Evolutionary conservation across 2,329 filamentous ascomycete genomes (phyloP), one percentile per base, ranked within the genome.

Genomic region (Grosmannia clavigera): DNA sequence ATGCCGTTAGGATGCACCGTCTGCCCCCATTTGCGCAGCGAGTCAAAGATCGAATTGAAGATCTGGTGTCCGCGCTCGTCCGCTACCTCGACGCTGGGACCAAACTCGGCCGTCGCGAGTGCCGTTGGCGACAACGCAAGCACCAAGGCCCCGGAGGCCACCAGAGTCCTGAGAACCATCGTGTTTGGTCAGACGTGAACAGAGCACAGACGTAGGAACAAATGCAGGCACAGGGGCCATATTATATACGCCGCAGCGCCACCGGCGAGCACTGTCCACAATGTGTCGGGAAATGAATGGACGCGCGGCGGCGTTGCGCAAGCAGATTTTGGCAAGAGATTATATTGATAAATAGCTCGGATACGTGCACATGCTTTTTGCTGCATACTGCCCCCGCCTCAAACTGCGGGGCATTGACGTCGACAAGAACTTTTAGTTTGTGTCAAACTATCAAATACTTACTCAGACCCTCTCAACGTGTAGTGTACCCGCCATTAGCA

Each of bases 1-100:
- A 91, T 85, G 59, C 88, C 87, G 68, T 91, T 91, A 70, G 90
- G 87, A 60, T 88, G 79, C 4, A 88, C 68, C 0, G 85, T 84
- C 0, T 84, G 87, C 1, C 85, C 87, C 81, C 84, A 90, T 74
- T 90, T 85, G 43, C 87, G 78, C 75, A 64, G 51, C 3, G 63
- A 58, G 27, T 63, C 63, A 35, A 60, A 61, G 7, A 64, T 73
- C 2, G 81, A 74, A 64, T 85, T 85, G 76, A 86, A 85, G 59
- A 86, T 77, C 58, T 80, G 75, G 63, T 78, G 58, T 27, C 60
- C 63, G 57, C 61, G 61, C 35, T 56, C 50, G 14, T 55, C 52
- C 10, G 64, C 63, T 2, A 46, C 58, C 9, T 63, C 50, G 4
- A 52, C 4, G 25, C 25, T 31, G 25, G 50, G 50, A 27, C 27